Percentiles rank a stretch among this genome's conserved stretches.
phyloP scores from a whole-genome alignment of 768 basidiomycete genomes.

The Trametes coccinea region DNA sequence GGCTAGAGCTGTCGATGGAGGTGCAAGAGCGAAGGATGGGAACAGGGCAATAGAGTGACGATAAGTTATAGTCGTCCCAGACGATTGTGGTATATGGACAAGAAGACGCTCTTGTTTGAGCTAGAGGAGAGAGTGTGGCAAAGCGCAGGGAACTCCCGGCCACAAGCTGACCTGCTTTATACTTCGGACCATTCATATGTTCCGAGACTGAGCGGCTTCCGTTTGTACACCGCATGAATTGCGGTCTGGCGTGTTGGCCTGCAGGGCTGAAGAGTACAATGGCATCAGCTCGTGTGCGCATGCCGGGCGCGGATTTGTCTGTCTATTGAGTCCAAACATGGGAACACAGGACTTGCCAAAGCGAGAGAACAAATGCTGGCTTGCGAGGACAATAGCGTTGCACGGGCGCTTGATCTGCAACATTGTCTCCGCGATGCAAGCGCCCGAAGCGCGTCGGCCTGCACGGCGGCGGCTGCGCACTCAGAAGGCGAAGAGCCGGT shows the following conservation, averaged over 20 bases:
- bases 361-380: conserved; percentile 13
- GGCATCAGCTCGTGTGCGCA: neutral
- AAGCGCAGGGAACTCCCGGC: neutral
- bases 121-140: neutral
- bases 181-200: neutral
- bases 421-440: conserved; percentile 2
- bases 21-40: neutral
- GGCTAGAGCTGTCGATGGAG: too few species aligned
- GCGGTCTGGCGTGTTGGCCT: neutral
- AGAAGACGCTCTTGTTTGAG: neutral
- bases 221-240: neutral
- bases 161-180: conserved; percentile 4
- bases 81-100: conserved; percentile 12
- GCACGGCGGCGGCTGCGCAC: too few species aligned
- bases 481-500: too few species aligned
- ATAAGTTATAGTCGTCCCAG: conserved; percentile 15
- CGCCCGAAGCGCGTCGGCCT: neutral
- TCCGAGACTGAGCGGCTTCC: neutral
- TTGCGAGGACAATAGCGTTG: conserved; percentile 2
- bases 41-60: neutral
- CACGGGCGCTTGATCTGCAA: neutral
- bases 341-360: neutral
- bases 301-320: neutral
- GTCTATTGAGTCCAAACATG: neutral
- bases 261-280: conserved; percentile 1